Base-by-base conservation (phyloP, 805 yeast species). In the Debaryomyces maramus region DNA sequence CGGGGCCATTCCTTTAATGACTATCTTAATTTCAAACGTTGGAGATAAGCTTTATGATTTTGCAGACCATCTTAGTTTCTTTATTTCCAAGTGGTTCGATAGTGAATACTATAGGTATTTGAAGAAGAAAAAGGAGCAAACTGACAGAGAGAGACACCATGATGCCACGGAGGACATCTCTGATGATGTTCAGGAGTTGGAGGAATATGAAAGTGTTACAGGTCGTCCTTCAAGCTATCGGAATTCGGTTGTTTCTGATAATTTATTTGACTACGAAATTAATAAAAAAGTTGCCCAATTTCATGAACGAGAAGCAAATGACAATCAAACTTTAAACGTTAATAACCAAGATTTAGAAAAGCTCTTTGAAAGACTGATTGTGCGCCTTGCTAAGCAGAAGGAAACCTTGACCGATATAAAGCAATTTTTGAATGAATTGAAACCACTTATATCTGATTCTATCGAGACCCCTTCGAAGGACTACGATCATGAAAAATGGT, bases 1-100 rank as follows among this genome's bases (percentile, higher is more conserved):
- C 15, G 67, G 80, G 5, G 95, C 96, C 0, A 83, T 89, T 16
- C 97, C 97, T 1, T 67, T 88, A 37, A 88, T 88, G 95, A 85
- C 96, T 2, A 81, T 83, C 13, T 69, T 88, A 40, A 78, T 88
- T 28, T 81, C 90, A 1, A 80, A 78, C 38, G 65, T 83, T 34
- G 87, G 91, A 46, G 95, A 86, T 55, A 66, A 77, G 13, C 49
- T 80, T 6, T 66, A 75, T 55, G 56, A 57, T 21, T 36, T 54
- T 31, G 61, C 60, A 8, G 48, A 48, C 22, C 33, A 39, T 28
- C 21, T 46, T 14, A 43, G 36, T 26, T 19, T 18, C 20, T 35
- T 26, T 20, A 3, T 38, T 9, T 19, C 39, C 3, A 36, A 16
- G 38, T 44, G 24, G 24, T 21, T 21, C 10, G 10, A 21, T 21